Percentiles rank a stretch among this genome's conserved stretches.
These are phyloP conservation scores for Colletotrichum sp. DNA, from an alignment of 2,329 filamentous ascomycete genomes.

Conservation along the genomic window DNA sequence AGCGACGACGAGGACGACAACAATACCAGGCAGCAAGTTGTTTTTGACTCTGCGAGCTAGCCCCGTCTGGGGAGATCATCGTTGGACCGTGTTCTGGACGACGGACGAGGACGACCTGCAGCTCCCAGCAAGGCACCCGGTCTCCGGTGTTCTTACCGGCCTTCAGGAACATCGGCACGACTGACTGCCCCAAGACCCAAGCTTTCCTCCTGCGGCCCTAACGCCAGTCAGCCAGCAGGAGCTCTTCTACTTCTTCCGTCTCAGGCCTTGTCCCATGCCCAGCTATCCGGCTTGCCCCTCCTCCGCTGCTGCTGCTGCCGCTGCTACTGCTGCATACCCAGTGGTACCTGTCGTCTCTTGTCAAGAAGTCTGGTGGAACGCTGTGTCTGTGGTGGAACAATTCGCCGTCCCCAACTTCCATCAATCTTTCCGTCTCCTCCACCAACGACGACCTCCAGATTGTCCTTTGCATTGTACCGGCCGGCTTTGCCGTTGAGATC, in stretches of 20 bases:
- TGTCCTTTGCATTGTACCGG: slow-evolving; percentile 1
- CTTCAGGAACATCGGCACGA: slow-evolving; percentile 3
- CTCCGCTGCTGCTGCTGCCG: not conserved
- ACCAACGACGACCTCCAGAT: slow-evolving; percentile 21
- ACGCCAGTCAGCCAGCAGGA: not conserved
- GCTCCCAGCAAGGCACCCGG: not conserved
- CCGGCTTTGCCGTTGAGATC: slow-evolving; percentile 9
- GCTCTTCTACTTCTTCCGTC: not conserved
- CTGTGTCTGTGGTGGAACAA: slow-evolving; percentile 26
- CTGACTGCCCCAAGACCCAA: not conserved
- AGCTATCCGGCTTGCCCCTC: slow-evolving; percentile 14
- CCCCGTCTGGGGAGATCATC: not conserved
- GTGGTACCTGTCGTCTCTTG: not conserved
- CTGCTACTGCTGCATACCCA: not conserved
- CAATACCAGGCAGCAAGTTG: not conserved
- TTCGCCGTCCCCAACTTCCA: slow-evolving; percentile 20
- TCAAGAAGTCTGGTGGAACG: slow-evolving; percentile 17
- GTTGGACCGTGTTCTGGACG: not conserved
- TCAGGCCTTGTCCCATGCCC: slow-evolving; percentile 19
- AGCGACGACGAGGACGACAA: not conserved
- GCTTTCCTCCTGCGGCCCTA: slow-evolving; percentile 6
- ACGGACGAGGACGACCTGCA: not conserved
- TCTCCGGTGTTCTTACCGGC: not conserved
- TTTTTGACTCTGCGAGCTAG: not conserved
- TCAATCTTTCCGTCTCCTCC: slow-evolving; percentile 23